phyloP scores from a whole-genome alignment of 2,329 filamentous ascomycete species.

The Aspergillus neoniger region DNA sequence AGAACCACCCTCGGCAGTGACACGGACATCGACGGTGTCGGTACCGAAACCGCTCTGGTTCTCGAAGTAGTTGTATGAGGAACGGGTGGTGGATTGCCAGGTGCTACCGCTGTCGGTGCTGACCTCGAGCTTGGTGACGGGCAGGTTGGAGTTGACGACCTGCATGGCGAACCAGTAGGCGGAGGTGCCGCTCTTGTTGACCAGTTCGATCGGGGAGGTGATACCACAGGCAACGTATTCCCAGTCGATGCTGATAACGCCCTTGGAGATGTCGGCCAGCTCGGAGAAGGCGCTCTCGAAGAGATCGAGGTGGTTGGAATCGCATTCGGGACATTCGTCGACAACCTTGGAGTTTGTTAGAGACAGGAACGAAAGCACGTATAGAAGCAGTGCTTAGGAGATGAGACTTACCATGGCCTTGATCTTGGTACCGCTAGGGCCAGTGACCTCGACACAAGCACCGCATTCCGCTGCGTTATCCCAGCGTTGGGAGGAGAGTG shows the following conservation, averaged over 20 bases:
- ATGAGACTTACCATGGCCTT: constrained; percentile 61
- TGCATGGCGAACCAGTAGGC: constrained; percentile 63
- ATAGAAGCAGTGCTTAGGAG: neutral
- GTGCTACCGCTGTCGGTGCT: constrained; percentile 61
- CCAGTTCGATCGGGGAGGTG: constrained; percentile 51
- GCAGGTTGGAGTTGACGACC: constrained; percentile 63
- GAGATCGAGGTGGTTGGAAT: constrained; percentile 57
- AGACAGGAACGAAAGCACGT: neutral
- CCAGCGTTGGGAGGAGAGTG: constrained; percentile 62
- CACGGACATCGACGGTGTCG: constrained; percentile 55
- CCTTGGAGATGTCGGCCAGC: constrained; percentile 48
- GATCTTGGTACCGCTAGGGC: constrained; percentile 55
- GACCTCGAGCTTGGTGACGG: constrained; percentile 60
- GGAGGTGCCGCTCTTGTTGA: constrained; percentile 54
- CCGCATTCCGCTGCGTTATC: constrained; percentile 58
- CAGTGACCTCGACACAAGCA: constrained; percentile 59
- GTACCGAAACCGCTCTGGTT: constrained; percentile 59
- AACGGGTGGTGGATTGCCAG: constrained; percentile 59
- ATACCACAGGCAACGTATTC: constrained; percentile 55
- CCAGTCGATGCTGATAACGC: constrained; percentile 55
- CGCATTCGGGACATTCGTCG: constrained; percentile 60
- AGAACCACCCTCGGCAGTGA: constrained; percentile 57
- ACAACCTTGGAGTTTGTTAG: constrained; percentile 46
- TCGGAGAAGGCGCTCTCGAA: constrained; percentile 54
- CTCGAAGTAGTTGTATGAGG: constrained; percentile 65